A percentile compares a stretch with the other conserved stretches of the same genome.
These are phyloP conservation scores for Gossypium aridum DNA, from an alignment of 441 rosid genomes.

Conservation along the genomic window DNA sequence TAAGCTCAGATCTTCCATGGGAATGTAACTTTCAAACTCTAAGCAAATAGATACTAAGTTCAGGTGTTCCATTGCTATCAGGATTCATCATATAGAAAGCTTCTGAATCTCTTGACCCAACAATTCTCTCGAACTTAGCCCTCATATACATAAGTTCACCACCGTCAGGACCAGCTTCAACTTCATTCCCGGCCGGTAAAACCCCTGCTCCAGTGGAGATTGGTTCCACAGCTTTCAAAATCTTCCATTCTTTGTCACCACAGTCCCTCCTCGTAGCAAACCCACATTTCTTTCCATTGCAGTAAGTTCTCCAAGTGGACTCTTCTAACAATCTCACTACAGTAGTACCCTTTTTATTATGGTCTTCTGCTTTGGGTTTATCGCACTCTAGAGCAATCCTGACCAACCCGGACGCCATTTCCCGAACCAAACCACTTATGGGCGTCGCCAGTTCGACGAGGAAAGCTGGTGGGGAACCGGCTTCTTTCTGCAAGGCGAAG, in stretches of 20 bases:
- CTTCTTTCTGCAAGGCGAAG: slow-evolving; percentile 78
- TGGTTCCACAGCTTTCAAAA: slow-evolving; percentile 79
- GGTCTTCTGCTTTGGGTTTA: slow-evolving; percentile 42
- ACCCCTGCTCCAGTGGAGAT: slow-evolving; percentile 93
- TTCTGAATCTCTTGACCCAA: slow-evolving; percentile 90
- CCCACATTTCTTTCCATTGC: slow-evolving; percentile 87
- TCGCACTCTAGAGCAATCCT: slow-evolving; percentile 90
- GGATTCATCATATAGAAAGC: slow-evolving; percentile 79
- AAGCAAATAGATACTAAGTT: slow-evolving; percentile 88
- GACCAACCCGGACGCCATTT: slow-evolving; percentile 39
- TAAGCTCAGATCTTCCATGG: slow-evolving; percentile 4
- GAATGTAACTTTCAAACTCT: slow-evolving; percentile 39
- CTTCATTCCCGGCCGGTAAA: slow-evolving; percentile 47
- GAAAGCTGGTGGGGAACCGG: slow-evolving; percentile 74
- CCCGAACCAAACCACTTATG: slow-evolving; percentile 22
- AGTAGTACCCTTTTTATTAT: slow-evolving; percentile 4
- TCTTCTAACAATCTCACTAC: slow-evolving; percentile 65
- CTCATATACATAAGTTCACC: slow-evolving; percentile 91
- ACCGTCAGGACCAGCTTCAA: slow-evolving; percentile 13
- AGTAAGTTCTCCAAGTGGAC: slow-evolving; percentile 83
- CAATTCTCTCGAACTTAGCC: slow-evolving; percentile 85
- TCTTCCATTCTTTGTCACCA: slow-evolving; percentile 60
- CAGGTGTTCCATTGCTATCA: slow-evolving; percentile 93
- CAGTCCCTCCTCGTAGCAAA: slow-evolving; percentile 72
- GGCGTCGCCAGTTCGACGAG: slow-evolving; percentile 84